Base-by-base conservation (phyloP, 768 basidiomycete genomes). In the Tylopilus cervinicoccineus region DNA sequence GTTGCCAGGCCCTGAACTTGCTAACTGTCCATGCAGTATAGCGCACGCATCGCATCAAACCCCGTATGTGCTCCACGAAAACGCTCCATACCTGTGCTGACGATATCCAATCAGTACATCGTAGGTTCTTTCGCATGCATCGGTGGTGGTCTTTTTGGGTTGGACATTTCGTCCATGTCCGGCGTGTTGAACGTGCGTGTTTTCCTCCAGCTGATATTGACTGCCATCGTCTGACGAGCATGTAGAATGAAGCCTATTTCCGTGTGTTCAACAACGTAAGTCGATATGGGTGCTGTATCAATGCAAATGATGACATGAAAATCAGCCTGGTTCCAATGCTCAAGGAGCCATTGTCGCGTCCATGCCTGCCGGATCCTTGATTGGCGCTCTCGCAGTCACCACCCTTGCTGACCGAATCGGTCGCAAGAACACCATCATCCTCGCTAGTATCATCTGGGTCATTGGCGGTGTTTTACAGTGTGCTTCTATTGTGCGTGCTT, bases 101-200 rank as follows among this genome's bases (percentile, higher is more conserved):
- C 36, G 14, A 20, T n/a, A 7, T 34, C 38, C n/a, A 19, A 24
- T n/a, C 52, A 87, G 85, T 87, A 87, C 64, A 65, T 87, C 48
- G 86, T 88, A 47, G 86, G 86, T 26, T 80, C 83, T 16, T 88
- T 88, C 67, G 86, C 86, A 65, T 88, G 86, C 63, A 87, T 88
- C 53, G 86, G 86, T 31, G 85, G 86, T 55, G 83, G 83, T 41
- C 77, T 88, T 31, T 88, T 88, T 61, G 86, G 86, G 64, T 63
- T 88, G 71, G 86, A 88, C 73, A 86, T 88, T 60, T 84, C 85
- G 58, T 88, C 84, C 61, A 88, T 88, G 86, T 84, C 86, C 43
- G 85, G 82, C 8, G 84, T 88, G 43, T 67, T 88, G 55, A 83
- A 63, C 46, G 79, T 81, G 55, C 51, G 70, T 61, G 24, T 23